Evolutionary conservation across 805 yeast genomes (phyloP).

Genomic region (Dipodascus albidus): DNA sequence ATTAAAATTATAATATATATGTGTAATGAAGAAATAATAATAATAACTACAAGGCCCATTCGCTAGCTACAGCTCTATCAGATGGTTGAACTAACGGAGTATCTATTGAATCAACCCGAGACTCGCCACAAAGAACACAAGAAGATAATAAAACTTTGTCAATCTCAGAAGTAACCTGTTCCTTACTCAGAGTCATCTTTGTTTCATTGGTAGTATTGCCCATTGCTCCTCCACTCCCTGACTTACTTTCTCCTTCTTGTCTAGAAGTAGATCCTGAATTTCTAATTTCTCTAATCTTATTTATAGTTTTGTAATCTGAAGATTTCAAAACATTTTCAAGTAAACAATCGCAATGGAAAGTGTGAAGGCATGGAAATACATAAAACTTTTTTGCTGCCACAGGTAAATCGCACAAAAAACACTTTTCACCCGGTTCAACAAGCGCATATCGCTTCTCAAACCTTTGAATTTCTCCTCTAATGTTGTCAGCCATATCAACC

Average conservation of each 20-base stretch:
- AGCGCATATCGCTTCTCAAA: constrained; percentile 43
- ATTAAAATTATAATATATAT: background rate
- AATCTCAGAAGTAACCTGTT: constrained; percentile 21
- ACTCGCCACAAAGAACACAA: constrained; percentile 74
- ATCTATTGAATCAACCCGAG: constrained; percentile 61
- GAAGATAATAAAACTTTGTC: constrained; percentile 50
- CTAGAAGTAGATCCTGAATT: constrained; percentile 17
- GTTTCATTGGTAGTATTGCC: background rate
- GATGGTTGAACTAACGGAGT: constrained; percentile 34
- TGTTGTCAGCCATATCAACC: constrained; percentile 42
- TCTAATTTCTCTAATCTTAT: constrained; percentile 45
- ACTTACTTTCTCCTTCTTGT: constrained; percentile 16
- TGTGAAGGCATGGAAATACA: constrained; percentile 82
- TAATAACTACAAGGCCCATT: constrained; percentile 5
- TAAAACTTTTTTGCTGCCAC: constrained; percentile 63
- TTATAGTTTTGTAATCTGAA: constrained; percentile 56
- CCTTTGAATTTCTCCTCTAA: constrained; percentile 47
- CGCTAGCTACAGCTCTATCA: constrained; percentile 6
- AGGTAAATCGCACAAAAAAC: constrained; percentile 59
- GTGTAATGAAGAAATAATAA: background rate
- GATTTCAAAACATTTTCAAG: constrained; percentile 46
- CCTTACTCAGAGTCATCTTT: constrained; percentile 20
- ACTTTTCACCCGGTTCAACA: constrained; percentile 76
- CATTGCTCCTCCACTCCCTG: constrained; percentile 8
- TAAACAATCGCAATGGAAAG: constrained; percentile 84